Base-by-base conservation (phyloP, 441 rosid genomes). In the Erodium trifolium region DNA sequence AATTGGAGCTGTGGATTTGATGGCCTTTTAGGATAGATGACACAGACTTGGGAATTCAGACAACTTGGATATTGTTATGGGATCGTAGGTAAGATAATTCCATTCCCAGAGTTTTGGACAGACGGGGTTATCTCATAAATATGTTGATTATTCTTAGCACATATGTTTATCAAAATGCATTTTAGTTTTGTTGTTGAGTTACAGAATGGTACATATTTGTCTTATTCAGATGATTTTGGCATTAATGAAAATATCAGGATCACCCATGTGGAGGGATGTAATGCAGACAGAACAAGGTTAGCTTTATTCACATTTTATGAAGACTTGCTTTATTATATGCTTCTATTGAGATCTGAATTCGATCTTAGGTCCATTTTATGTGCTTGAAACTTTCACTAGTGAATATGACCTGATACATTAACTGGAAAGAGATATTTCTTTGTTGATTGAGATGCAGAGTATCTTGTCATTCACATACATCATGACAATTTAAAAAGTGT, bases 181-280 rank as follows among this genome's bases (percentile, higher is more conserved):
- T 57, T 10, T 64, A 10, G 43, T 63, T 70, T 49, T 19, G 29
- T 64, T 29, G 73, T 64, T 17, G 4, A 31, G 16, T 64, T 45
- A 39, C 47, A 34, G 66, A 53, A 4, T 64, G 63, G 35, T 34
- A 17, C 11, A 17, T 18, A n/a, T 59, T 11, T 53, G 69, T 66
- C 69, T 65, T 23, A 9, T 35, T 65, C 65, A 19, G 17, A 16
- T 71, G 57, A 41, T 17, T 4, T 39, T 14, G 66, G 49, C 41
- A 59, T 57, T 14, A 27, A 63, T 17, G 41, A 65, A 71, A 68
- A 71, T 68, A 75, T 75, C 64, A 18, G 17, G 14, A 27, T 11
- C 13, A 27, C 6, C 43, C 70, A 13, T 57, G 72, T 68, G 72
- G 31, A 57, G 72, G 41, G 17, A 47, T 49, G 8, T 9, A 23